Evolutionary conservation across 352 stramenopile genomes (phyloP), one percentile per base, ranked within the genome.

Genomic region (Pythium guiyangense): DNA sequence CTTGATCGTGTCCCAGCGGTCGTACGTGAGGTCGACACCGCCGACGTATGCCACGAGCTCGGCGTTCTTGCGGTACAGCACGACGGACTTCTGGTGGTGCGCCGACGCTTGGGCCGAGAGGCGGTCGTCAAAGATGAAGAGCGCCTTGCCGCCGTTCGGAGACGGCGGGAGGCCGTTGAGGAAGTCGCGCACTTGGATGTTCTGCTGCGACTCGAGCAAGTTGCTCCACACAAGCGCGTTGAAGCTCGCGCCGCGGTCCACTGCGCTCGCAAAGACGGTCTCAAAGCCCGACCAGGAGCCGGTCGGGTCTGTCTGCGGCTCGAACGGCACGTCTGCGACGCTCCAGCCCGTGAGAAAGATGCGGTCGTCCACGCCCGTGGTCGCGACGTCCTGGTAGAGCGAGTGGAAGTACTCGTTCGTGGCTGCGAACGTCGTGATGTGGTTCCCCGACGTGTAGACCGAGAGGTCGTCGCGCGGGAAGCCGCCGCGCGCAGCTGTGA

Each of bases 211-310:
- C 25, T 90, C 74, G 14, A 82, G 71, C 20, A 87, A 22, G 44
- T 90, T 93, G 39, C 67, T 72, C 81, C 77, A 91, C 9, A 80
- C 66, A 37, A 91, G 71, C 53, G 79, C 70, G 37, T 78, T 69
- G 49, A 82, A 73, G 20, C 76, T 68, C 6, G 73, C 69, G 1
- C 71, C 64, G 14, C 67, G 69, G 15, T 67, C 52, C 17, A 78
- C 60, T 0, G 74, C 52, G n/a, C 66, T 58, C 1, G 62, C 53
- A 14, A 74, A 45, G 6, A 87, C 34, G 15, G 70, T 69, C 29
- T 62, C 59, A n/a, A 88, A 67, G 22, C 71, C 68, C 0, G 74
- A 73, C 48, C 68, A 57, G 10, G 67, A 54, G 11, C 63, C 60
- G n/a, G 55, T 62, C 20, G 57, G 51, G 10, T 71, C 52, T 1